Evolutionary conservation across 2,329 filamentous ascomycete genomes (phyloP).

Genomic region (Cryphonectria nitschkei): DNA sequence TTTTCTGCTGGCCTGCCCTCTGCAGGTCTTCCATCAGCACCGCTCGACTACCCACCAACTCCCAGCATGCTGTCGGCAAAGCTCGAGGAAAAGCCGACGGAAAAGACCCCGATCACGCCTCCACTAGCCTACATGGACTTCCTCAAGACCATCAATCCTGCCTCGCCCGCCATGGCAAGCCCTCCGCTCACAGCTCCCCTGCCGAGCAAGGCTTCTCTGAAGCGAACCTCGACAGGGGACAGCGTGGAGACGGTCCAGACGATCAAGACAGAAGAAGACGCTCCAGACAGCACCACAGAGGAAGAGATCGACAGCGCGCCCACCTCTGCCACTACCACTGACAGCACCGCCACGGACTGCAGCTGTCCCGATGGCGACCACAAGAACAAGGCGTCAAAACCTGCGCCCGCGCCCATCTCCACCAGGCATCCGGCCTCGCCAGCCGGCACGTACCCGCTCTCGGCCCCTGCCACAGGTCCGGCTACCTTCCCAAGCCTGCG

Average conservation of each 20-base stretch:
- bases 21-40: conserved; percentile 35
- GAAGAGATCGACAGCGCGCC: conserved; percentile 47
- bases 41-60: conserved; percentile 27
- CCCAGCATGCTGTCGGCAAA: conserved; percentile 47
- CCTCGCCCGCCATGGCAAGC: conserved; percentile 62
- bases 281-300: conserved; percentile 33
- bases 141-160: conserved; percentile 78
- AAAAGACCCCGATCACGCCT: conserved; percentile 87
- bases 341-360: conserved; percentile 57
- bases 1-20: conserved; percentile 46
- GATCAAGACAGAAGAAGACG: conserved; percentile 45
- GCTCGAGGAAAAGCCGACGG: conserved; percentile 59
- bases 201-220: conserved; percentile 36
- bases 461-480: conserved; percentile 63
- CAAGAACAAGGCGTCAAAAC: conserved; percentile 51
- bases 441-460: conserved; percentile 56
- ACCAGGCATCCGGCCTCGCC: conserved; percentile 24
- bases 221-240: conserved; percentile 33
- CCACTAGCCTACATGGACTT: conserved; percentile 92
- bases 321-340: conserved; percentile 52
- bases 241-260: conserved; percentile 41
- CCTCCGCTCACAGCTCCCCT: conserved; percentile 44
- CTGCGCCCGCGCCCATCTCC: conserved; percentile 34
- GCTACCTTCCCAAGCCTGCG: conserved; percentile 68
- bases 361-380: conserved; percentile 58